Conservation (phyloP, 2,329 filamentous ascomycete genomes). For the Colletotrichum tamarilloi region DNA sequence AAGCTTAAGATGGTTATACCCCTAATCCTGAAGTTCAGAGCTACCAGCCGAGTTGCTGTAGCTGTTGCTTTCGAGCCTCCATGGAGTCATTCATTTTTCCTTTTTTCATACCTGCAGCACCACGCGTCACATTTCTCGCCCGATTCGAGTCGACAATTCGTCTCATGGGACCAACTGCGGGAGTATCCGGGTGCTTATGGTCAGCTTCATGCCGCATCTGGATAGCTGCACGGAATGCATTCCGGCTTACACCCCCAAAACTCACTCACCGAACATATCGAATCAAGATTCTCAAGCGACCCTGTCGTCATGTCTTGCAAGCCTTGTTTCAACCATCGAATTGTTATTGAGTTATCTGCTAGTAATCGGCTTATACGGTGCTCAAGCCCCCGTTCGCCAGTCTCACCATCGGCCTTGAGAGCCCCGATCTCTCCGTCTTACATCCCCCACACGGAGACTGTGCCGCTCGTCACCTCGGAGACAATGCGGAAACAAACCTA, state of each 20-base stretch:
- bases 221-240: not conserved
- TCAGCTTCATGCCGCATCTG: not conserved
- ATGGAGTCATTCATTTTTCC: too few relatives aligned
- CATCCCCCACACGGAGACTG: not conserved
- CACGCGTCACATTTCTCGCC: too few relatives aligned
- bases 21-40: too few relatives aligned
- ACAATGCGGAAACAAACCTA: not conserved
- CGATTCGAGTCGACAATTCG: rapidly evolving
- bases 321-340: too few relatives aligned
- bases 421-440: not conserved
- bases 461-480: not conserved
- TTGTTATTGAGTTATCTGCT: too few relatives aligned
- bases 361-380: not conserved
- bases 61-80: too few relatives aligned
- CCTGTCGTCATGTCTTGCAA: rapidly evolving
- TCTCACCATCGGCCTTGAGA: not conserved
- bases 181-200: not conserved
- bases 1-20: too few relatives aligned
- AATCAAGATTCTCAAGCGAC: not conserved
- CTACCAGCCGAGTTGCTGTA: too few relatives aligned
- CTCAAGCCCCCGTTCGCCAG: not conserved
- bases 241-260: not conserved
- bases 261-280: not conserved
- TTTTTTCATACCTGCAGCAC: too few relatives aligned
- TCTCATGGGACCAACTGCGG: not conserved